These are phyloP conservation scores for Lumnitzera racemosa DNA, from an alignment of 345 rosid species.

Conservation along the genomic window DNA sequence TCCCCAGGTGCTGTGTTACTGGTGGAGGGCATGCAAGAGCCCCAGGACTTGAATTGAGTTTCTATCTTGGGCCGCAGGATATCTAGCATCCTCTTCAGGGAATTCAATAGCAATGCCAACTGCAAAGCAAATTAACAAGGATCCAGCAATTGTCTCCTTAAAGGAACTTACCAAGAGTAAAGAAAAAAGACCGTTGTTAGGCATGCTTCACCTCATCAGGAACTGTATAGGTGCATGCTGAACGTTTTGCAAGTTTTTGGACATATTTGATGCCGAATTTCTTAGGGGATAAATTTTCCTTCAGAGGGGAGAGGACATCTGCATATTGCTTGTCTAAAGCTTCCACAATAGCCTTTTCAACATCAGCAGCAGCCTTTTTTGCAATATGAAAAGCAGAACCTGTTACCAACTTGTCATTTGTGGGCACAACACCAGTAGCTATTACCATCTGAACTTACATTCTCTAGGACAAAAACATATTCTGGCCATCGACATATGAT, in stretches of 20 bases:
- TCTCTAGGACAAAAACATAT: constrained; percentile 79
- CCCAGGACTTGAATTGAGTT: constrained; percentile 80
- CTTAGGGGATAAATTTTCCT: constrained; percentile 84
- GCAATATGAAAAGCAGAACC: background rate
- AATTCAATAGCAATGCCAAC: constrained; percentile 83
- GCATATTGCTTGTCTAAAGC: constrained; percentile 96
- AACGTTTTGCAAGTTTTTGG: constrained; percentile 76
- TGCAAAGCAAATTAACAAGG: constrained; percentile 16
- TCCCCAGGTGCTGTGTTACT: constrained; percentile 82
- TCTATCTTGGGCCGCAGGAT: constrained; percentile 74
- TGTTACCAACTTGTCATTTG: too few relatives aligned
- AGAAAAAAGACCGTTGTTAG: too few relatives aligned
- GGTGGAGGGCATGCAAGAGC: constrained; percentile 80
- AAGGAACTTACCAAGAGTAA: background rate
- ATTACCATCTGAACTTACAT: constrained; percentile 39
- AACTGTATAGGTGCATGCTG: constrained; percentile 60
- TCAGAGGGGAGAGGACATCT: constrained; percentile 83
- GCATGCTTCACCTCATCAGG: constrained; percentile 71
- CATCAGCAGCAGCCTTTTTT: constrained; percentile 86
- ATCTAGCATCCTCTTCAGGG: constrained; percentile 97
- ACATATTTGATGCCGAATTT: constrained; percentile 90
- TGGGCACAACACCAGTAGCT: too few relatives aligned
- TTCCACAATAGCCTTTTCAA: constrained; percentile 88
- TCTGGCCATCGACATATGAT: constrained; percentile 97
- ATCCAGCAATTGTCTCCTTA: too few relatives aligned